Conservation (phyloP, 179 eudicot species). For the Gypsophila paniculata region DNA sequence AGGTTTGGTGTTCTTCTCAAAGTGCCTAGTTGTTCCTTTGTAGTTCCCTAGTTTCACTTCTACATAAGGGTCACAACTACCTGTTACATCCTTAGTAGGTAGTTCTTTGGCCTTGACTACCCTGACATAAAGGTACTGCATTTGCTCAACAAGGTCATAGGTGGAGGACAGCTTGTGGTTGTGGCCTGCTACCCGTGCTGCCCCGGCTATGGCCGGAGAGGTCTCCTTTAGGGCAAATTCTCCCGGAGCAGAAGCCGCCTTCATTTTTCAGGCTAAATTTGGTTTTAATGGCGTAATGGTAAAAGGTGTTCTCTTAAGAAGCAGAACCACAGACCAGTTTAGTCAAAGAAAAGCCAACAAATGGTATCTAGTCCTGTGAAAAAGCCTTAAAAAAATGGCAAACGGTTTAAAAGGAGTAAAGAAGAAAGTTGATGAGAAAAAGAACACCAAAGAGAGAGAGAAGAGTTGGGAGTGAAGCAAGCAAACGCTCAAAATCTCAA, state of each 20-base stretch:
- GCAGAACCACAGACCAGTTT: too few relatives aligned
- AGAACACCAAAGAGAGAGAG: too few relatives aligned
- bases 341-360: constrained; percentile 12
- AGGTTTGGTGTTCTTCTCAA: constrained; percentile 63
- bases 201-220: constrained; percentile 59
- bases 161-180: constrained; percentile 54
- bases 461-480: too few relatives aligned
- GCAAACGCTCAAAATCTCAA: too few relatives aligned
- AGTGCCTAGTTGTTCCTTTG: constrained; percentile 64
- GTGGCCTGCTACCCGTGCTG: constrained; percentile 51
- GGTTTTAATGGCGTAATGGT: too few relatives aligned
- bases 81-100: constrained; percentile 63
- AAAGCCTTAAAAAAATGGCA: not conserved
- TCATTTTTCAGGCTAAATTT: constrained; percentile 21
- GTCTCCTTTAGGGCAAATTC: constrained; percentile 70
- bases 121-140: constrained; percentile 81
- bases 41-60: constrained; percentile 76
- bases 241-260: constrained; percentile 33
- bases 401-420: constrained; percentile 18
- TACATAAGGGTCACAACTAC: constrained; percentile 65
- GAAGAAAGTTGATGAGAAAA: too few relatives aligned
- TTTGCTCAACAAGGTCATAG: constrained; percentile 84
- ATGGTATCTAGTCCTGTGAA: constrained; percentile 20
- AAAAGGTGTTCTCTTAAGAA: too few relatives aligned
- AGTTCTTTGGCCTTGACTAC: constrained; percentile 90